Conservation (phyloP, 768 basidiomycete species). For the Plicaturopsis crispa region DNA sequence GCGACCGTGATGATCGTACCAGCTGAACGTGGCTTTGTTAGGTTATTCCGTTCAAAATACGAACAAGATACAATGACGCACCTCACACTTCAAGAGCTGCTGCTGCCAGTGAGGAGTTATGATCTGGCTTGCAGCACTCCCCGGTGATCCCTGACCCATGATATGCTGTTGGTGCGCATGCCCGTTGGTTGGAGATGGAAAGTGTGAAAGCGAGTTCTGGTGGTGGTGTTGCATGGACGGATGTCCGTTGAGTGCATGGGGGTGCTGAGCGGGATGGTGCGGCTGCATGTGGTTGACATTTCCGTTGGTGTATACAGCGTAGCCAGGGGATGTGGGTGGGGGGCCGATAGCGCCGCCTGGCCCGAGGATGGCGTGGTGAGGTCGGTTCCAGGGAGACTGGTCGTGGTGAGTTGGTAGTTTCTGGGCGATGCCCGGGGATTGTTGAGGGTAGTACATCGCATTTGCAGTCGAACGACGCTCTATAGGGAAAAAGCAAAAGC, state of each 20-base stretch:
- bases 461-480: conserved; percentile 17
- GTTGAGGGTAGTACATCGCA: conserved; percentile 81
- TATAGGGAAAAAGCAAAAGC: background rate
- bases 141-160: conserved; percentile 52
- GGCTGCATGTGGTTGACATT: conserved; percentile 53
- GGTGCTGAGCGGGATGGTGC: conserved; percentile 51
- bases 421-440: conserved; percentile 74
- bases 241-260: conserved; percentile 35
- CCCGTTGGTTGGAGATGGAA: conserved; percentile 71
- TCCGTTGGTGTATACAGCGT: conserved; percentile 71
- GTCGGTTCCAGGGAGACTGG: conserved; percentile 64
- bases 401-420: conserved; percentile 72
- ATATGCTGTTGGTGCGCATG: conserved; percentile 52
- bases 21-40: conserved; percentile 36
- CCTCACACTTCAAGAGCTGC: conserved; percentile 89
- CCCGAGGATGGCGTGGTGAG: conserved; percentile 50
- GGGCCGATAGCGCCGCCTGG: conserved; percentile 41
- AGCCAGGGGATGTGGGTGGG: conserved; percentile 67
- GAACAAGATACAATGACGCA: conserved; percentile 31
- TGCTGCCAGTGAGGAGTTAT: conserved; percentile 88
- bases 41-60: conserved; percentile 12
- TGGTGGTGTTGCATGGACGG: conserved; percentile 61
- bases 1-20: conserved; percentile 77
- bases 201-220: conserved; percentile 75
- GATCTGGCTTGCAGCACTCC: conserved; percentile 46